These are phyloP conservation scores for Leccinum colubrinum DNA, from an alignment of 1,284 basidiomycete species.

Conservation along the genomic window DNA sequence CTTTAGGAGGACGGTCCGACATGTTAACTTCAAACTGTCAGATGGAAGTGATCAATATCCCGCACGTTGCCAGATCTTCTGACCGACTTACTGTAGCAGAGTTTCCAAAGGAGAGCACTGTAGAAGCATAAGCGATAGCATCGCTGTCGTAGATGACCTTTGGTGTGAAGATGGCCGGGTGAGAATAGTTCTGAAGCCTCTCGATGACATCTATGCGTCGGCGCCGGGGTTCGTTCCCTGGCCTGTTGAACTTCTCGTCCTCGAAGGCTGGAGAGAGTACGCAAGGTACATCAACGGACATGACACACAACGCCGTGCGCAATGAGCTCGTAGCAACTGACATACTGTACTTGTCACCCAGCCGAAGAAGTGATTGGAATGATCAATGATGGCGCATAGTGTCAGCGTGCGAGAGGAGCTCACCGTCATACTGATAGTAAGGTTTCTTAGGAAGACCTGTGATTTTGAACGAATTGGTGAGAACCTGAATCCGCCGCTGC, in stretches of 20 bases:
- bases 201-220: constrained; percentile 34
- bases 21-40: constrained; percentile 32
- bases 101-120: constrained; percentile 28
- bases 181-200: constrained; percentile 31
- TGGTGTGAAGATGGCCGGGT: constrained; percentile 28
- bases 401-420: constrained; percentile 10
- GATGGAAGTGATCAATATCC: neutral
- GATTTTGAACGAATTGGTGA: constrained; percentile 29
- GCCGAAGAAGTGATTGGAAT: constrained; percentile 3
- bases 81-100: constrained; percentile 14
- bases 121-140: constrained; percentile 37
- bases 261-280: constrained; percentile 16
- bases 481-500: constrained; percentile 13
- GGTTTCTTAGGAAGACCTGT: constrained; percentile 28
- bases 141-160: constrained; percentile 39
- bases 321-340: constrained; percentile 19
- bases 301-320: constrained; percentile 5
- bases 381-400: constrained; percentile 3
- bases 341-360: constrained; percentile 19
- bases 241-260: constrained; percentile 4
- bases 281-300: constrained; percentile 3
- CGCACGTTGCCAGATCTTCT: neutral
- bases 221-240: constrained; percentile 6
- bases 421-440: constrained; percentile 42
- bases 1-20: constrained; percentile 24